Percentiles rank a stretch among this genome's conserved stretches.
Evolutionary conservation across 306 rosid species (phyloP).

Genomic region (Lathyrus tuberosus): DNA sequence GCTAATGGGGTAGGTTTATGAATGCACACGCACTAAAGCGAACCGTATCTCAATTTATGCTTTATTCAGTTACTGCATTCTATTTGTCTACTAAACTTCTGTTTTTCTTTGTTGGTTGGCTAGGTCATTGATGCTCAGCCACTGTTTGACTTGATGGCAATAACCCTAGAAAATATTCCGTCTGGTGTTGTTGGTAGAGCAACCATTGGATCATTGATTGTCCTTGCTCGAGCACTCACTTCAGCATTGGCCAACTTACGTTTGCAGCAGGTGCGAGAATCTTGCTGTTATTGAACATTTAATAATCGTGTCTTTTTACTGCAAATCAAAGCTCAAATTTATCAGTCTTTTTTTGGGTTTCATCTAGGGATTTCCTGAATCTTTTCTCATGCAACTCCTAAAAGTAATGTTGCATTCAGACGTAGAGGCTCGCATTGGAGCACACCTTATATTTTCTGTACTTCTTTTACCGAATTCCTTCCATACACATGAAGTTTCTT

Average conservation of each 20-base stretch:
- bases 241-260: constrained; percentile 56
- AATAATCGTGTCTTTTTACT: not conserved
- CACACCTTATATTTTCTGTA: constrained; percentile 85
- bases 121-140: constrained; percentile 75
- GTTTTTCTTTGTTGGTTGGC: constrained; percentile 30
- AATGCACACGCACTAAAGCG: not conserved
- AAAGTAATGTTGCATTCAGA: constrained; percentile 90
- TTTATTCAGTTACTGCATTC: constrained; percentile 24
- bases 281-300: not conserved
- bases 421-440: constrained; percentile 82
- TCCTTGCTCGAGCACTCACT: constrained; percentile 74
- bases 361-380: constrained; percentile 84
- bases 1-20: constrained; percentile 69
- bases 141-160: constrained; percentile 86
- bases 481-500: constrained; percentile 56
- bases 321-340: constrained; percentile 14
- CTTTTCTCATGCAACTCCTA: constrained; percentile 82
- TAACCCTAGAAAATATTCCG: constrained; percentile 80
- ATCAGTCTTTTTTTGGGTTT: constrained; percentile 23
- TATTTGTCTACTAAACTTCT: constrained; percentile 30
- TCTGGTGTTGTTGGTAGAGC: constrained; percentile 77
- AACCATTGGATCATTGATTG: constrained; percentile 72
- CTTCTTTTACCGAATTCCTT: constrained; percentile 76
- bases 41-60: not conserved
- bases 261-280: constrained; percentile 67